These are phyloP conservation scores for Scedosporium aurantiacum DNA, from an alignment of 2,329 filamentous ascomycete genomes.

Conservation along the genomic window DNA sequence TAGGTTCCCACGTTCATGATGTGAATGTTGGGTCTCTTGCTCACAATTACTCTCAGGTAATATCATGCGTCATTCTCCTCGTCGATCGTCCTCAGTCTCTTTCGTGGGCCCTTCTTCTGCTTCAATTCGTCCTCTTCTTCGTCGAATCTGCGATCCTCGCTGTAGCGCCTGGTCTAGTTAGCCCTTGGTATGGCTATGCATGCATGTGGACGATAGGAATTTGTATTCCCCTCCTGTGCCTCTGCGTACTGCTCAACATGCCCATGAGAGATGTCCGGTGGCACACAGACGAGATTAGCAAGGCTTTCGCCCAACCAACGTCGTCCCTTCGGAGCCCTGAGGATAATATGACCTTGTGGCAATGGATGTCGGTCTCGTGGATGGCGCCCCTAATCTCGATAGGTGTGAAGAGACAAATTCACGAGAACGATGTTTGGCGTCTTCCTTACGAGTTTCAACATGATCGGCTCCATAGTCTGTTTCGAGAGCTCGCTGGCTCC, in stretches of 20 bases:
- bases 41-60: conserved; percentile 9
- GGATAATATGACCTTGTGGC: conserved; percentile 67
- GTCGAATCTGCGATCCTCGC: conserved; percentile 14
- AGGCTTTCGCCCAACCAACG: conserved; percentile 39
- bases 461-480: conserved; percentile 58
- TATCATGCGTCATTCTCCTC: conserved; percentile 14
- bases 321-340: conserved; percentile 58
- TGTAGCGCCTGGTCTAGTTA: conserved; percentile 16
- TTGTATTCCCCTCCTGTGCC: conserved; percentile 30
- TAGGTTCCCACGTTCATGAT: not conserved
- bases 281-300: conserved; percentile 45
- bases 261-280: conserved; percentile 53
- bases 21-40: not conserved
- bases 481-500: conserved; percentile 61
- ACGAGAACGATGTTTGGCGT: conserved; percentile 73
- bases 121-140: conserved; percentile 19
- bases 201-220: conserved; percentile 19
- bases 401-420: conserved; percentile 53
- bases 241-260: conserved; percentile 52
- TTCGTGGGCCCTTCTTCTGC: conserved; percentile 18
- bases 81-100: conserved; percentile 20
- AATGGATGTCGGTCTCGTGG: conserved; percentile 81
- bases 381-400: conserved; percentile 60
- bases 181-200: conserved; percentile 10
- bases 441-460: conserved; percentile 77